Evolutionary conservation across 805 yeast genomes (phyloP).

Genomic region (Ogataea allantospora): DNA sequence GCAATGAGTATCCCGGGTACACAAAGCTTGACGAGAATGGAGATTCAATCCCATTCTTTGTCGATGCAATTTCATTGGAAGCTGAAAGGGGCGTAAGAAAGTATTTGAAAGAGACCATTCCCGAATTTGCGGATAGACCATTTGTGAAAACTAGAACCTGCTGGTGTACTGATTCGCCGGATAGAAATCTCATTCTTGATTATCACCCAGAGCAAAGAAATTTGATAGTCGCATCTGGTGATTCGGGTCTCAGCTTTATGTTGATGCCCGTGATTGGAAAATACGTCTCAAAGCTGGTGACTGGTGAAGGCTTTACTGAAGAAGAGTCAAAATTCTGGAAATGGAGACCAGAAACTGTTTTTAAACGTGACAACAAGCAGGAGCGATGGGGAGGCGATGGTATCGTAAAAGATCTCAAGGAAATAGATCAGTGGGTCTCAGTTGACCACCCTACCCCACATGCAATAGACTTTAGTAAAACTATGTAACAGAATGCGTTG

Average conservation of each 20-base stretch:
- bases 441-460: too few species aligned
- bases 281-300: conserved; percentile 14
- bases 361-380: conserved; percentile 23
- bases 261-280: conserved; percentile 27
- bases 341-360: conserved; percentile 15
- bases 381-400: conserved; percentile 33
- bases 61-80: conserved; percentile 34
- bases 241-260: conserved; percentile 29
- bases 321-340: too few species aligned
- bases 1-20: conserved; percentile 30
- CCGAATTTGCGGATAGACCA: conserved; percentile 34
- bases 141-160: conserved; percentile 23
- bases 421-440: conserved; percentile 27
- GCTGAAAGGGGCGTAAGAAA: conserved; percentile 15
- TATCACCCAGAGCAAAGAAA: conserved; percentile 21
- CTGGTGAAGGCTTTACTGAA: conserved; percentile 1
- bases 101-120: conserved; percentile 32
- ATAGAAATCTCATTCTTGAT: conserved; percentile 22
- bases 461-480: too few species aligned
- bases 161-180: conserved; percentile 31
- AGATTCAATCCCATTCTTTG: conserved; percentile 25
- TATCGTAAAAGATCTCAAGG: conserved; percentile 28
- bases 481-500: too few species aligned
- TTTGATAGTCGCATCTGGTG: conserved; percentile 25
- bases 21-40: conserved; percentile 22